Evolutionary conservation across 768 basidiomycete species (phyloP), one percentile per base, ranked within the genome.

Genomic region (Kwoniella europaea): DNA sequence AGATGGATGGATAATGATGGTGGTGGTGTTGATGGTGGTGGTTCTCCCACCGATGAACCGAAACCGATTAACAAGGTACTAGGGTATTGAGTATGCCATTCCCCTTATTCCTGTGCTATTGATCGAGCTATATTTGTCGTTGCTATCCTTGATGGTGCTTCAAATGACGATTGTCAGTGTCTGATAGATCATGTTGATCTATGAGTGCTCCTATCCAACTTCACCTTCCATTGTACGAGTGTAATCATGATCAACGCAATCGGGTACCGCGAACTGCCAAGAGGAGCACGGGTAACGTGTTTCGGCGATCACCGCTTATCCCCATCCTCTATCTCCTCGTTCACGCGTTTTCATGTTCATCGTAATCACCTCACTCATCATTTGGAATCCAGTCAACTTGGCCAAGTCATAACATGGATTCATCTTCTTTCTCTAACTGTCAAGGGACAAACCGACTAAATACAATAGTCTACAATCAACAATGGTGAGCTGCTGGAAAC

Each of bases 291-390:
- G 12, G 54, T 22, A 41, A 56, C 42, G 53, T 55, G 54, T 56
- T 7, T 27, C 61, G 61, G 61, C n/a, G 61, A 62, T 62, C 61
- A 41, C 61, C 61, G 61, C 41, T 50, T 15, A 15, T 50, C 18
- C 46, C 46, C 18, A 50, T 16, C 12, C 24, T 24, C 24, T 24
- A 24, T 24, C 24, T 24, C 24, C 24, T 24, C 16, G 10, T 16
- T 50, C 12, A 13, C 18, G 18, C 46, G 46, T 18, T 13, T 50
- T 15, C 46, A 15, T 7, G 46, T 50, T 50, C 12, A 18, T 50
- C 13, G 46, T n/a, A n/a, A n/a, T n/a, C n/a, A n/a, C n/a, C n/a
- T n/a, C n/a, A n/a, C n/a, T n/a, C n/a, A n/a, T 50, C 6, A 50
- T 15, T 4, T 15, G 3, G 12, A 50, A 50, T 50, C 46, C 46